phyloP scores from a whole-genome alignment of 257 asterid species.

The Sherardia arvensis region DNA sequence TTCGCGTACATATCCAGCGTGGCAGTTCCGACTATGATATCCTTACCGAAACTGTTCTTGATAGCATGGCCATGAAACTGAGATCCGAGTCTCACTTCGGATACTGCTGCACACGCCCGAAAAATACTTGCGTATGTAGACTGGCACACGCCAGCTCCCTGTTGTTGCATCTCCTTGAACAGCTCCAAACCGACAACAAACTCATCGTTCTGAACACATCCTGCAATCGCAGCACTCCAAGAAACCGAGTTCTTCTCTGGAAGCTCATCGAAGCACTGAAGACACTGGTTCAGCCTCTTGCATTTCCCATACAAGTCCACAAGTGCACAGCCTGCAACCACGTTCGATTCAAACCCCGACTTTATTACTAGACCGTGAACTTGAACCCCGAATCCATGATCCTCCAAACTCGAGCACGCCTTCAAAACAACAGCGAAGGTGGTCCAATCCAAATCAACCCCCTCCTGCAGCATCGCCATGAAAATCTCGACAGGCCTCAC shows the following conservation, averaged over 20 bases:
- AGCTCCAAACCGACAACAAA: constrained; percentile 41
- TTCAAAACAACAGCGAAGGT: constrained; percentile 60
- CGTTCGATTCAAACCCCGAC: constrained; percentile 50
- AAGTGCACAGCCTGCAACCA: constrained; percentile 69
- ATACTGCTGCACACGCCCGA: constrained; percentile 64
- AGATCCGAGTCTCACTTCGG: constrained; percentile 41
- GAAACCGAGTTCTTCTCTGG: constrained; percentile 66
- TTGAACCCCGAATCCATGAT: constrained; percentile 40
- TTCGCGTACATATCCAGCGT: constrained; percentile 81
- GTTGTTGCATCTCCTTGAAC: constrained; percentile 66
- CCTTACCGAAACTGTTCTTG: constrained; percentile 53
- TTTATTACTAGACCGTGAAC: constrained; percentile 51
- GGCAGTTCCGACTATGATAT: constrained; percentile 71
- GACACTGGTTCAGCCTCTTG: constrained; percentile 50
- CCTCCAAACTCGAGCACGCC: constrained; percentile 49
- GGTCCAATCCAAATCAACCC: constrained; percentile 47
- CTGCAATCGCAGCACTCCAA: constrained; percentile 86
- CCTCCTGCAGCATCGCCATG: constrained; percentile 47
- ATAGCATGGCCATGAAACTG: constrained; percentile 73
- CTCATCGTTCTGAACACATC: constrained; percentile 52
- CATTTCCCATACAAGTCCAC: constrained; percentile 88
- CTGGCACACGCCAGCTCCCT: constrained; percentile 64
- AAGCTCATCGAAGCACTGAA: constrained; percentile 43
- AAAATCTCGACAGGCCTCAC: constrained; percentile 38
- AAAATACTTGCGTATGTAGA: constrained; percentile 74